Evolutionary conservation across 2,329 filamentous ascomycete species (phyloP), one percentile per base, ranked within the genome.

Genomic region (Fusarium newnesense): DNA sequence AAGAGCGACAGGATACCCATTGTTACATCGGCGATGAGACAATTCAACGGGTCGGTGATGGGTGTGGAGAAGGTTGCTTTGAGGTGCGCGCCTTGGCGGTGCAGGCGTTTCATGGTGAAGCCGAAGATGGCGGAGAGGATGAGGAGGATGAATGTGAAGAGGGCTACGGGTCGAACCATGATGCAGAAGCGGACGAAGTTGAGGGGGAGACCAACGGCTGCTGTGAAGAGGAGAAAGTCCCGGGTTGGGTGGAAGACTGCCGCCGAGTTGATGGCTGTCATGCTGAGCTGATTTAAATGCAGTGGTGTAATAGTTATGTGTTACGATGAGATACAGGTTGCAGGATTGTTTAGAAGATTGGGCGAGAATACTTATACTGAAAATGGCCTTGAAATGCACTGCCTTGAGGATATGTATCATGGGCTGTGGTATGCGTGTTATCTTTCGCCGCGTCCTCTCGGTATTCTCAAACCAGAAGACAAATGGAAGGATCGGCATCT

Each of bases 181-280:
- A 64, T 37, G 8, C 42, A 15, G n/a, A 64, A 64, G 11, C 62
- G 62, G 18, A 64, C 43, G 16, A 64, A 49, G 26, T 64, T 64
- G 12, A 64, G 62, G 3, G 62, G 62, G 4, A 64, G 6, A 3
- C 62, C 57, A 1, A 62, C 26, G 0, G 10, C 16, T 2, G 57
- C 62, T 28, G 62, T 34, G 34, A 39, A 64, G 18, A 64, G 21
- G 7, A 64, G n/a, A 0, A 64, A 37, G 1, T 46, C 28, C 11
- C 62, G 46, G 1, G 32, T 50, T 0, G 39, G 28, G 7, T 64
- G 57, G 26, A 44, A 34, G 13, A 62, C 44, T 40, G 37, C 26
- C 4, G 15, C 7, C n/a, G 57, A n/a, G n/a, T 53, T 64, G 1
- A 52, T 50, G 6, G 24, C 19, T 5, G 46, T 21, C 62, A 64